Percentiles rank a stretch among this genome's conserved stretches.
Evolutionary conservation across 345 rosid genomes (phyloP).

Genomic region (Corchorus olitorius): DNA sequence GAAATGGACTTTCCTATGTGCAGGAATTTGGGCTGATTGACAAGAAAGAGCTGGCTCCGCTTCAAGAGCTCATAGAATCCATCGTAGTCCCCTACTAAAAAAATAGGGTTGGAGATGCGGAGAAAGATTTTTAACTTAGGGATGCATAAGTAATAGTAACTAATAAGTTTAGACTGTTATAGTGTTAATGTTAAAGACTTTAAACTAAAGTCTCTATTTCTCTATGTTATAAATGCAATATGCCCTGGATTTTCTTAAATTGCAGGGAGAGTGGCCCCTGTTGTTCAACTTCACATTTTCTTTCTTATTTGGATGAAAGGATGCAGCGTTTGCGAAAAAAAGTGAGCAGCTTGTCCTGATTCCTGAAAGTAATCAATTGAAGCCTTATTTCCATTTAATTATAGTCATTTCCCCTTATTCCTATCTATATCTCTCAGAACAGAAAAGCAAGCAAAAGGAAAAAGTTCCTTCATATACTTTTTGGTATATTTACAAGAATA

Average conservation of each 20-base stretch:
- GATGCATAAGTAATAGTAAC: background rate
- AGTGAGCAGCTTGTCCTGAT: background rate
- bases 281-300: no score
- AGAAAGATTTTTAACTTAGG: background rate
- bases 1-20: background rate
- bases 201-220: constrained; percentile 2
- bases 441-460: background rate
- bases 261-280: background rate
- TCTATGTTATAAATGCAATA: constrained; percentile 13
- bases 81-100: constrained; percentile 72
- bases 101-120: constrained; percentile 15
- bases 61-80: constrained; percentile 94
- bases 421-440: background rate
- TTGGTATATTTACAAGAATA: no score
- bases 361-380: background rate
- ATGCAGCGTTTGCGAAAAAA: background rate
- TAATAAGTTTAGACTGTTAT: background rate
- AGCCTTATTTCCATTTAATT: background rate
- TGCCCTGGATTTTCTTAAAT: background rate
- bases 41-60: constrained; percentile 97
- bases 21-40: constrained; percentile 97
- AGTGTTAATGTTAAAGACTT: background rate
- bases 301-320: background rate
- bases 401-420: background rate
- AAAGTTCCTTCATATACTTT: no score